Evolutionary conservation across 352 stramenopile genomes (phyloP), one percentile per base, ranked within the genome.

Genomic region (Phytophthora ohioensis): DNA sequence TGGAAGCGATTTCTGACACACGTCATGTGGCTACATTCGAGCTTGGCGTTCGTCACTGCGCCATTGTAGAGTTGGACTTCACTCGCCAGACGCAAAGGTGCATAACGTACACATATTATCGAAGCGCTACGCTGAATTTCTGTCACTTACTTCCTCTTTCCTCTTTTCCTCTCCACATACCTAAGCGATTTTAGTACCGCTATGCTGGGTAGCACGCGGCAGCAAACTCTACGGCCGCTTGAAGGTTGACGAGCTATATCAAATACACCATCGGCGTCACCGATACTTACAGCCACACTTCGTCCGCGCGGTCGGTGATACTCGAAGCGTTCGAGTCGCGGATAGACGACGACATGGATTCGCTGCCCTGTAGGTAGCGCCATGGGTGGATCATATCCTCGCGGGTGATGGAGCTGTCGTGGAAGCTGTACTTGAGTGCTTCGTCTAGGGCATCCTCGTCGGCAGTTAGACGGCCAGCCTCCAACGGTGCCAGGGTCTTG

Each of bases 401-500:
- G 34, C 76, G 65, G 39, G 75, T 88, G 38, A 85, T 73, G 0
- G 76, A 75, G 78, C 82, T 90, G 71, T 92, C 85, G 66, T 93
- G 84, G 67, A 92, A 88, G 46, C 85, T 93, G 74, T 93, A 93
- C 76, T 91, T 87, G 46, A 84, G 78, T 15, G 78, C 81, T 65
- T 83, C 78, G 51, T 87, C 81, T 17, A 78, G 31, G 5, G 64
- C 63, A 35, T 76, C 71, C 43, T 80, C 73, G 27, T 84, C 76
- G 12, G 75, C 61, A 42, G 67, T 70, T 17, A 75, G 56, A 30
- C 59, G 69, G 7, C 57, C 61, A 2, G 35, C 49, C 32, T 71
- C 64, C 32, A 51, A 84, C 45, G 58, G 72, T 12, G 59, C 53
- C 15, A 77, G 47, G 5, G 69, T 75, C 42, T 73, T 75, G 51